Evolutionary conservation across 495 filamentous ascomycete genomes (phyloP).

Genomic region (Xylaria scruposa): DNA sequence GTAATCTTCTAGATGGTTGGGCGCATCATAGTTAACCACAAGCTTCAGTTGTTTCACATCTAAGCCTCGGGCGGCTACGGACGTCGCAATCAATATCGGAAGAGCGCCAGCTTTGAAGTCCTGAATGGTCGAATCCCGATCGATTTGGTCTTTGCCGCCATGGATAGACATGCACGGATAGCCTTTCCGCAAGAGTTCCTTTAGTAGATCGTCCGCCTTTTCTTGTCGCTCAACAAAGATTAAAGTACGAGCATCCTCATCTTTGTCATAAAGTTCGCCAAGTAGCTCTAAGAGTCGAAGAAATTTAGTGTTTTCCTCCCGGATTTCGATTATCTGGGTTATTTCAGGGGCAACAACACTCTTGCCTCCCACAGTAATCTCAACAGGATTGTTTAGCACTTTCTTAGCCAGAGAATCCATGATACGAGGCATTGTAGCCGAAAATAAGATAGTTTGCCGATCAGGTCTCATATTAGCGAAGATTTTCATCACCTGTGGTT

Average conservation of each 20-base stretch:
- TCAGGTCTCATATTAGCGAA: slow-evolving; percentile 88
- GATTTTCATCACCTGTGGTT: slow-evolving; percentile 97
- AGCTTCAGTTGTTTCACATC: slow-evolving; percentile 97
- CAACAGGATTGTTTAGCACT: slow-evolving; percentile 81
- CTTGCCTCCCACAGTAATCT: slow-evolving; percentile 89
- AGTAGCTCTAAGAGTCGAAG: slow-evolving; percentile 82
- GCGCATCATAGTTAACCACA: slow-evolving; percentile 96
- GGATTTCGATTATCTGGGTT: slow-evolving; percentile 89
- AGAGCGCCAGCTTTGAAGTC: slow-evolving; percentile 94
- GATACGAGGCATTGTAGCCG: slow-evolving; percentile 92
- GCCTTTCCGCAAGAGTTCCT: slow-evolving; percentile 82
- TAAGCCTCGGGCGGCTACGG: slow-evolving; percentile 91
- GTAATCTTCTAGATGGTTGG: slow-evolving; percentile 97
- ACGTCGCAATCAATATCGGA: slow-evolving; percentile 91
- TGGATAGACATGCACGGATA: slow-evolving; percentile 98
- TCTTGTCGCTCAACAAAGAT: slow-evolving; percentile 97
- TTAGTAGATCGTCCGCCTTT: slow-evolving; percentile 83
- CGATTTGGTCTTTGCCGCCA: slow-evolving; percentile 93
- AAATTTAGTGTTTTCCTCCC: slow-evolving; percentile 84
- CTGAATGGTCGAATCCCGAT: slow-evolving; percentile 90
- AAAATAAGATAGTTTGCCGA: slow-evolving; percentile 93
- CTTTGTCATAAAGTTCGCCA: slow-evolving; percentile 83
- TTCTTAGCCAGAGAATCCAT: slow-evolving; percentile 94
- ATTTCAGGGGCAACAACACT: slow-evolving; percentile 95
- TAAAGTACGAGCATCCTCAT: slow-evolving; percentile 87